Percentiles rank a stretch among this genome's conserved stretches.
Evolutionary conservation across 371 early-diverging fungal species (phyloP).

Genomic region (Apophysomyces sp.): DNA sequence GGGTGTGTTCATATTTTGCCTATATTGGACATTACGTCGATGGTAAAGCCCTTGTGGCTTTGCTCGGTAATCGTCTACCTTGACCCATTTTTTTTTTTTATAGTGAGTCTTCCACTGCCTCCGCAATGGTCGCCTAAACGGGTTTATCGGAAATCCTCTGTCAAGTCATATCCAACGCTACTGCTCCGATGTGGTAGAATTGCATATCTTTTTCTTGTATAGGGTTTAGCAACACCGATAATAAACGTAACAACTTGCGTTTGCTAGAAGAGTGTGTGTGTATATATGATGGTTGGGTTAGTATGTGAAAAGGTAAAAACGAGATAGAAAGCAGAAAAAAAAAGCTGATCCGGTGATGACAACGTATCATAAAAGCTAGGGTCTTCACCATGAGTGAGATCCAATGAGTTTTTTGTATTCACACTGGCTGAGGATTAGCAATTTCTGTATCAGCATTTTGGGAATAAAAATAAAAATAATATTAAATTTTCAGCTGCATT

Average conservation of each 20-base stretch:
- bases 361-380: conserved; percentile 1
- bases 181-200: neutral
- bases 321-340: too few species aligned
- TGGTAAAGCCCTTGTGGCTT: neutral
- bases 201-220: conserved; percentile 3
- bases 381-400: neutral
- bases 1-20: conserved; percentile 4
- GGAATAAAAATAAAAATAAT: neutral
- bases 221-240: neutral
- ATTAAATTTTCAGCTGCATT: neutral
- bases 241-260: neutral
- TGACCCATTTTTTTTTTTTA: conserved; percentile 34
- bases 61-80: conserved; percentile 46
- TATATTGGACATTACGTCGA: conserved; percentile 32
- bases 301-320: neutral
- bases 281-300: neutral
- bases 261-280: neutral
- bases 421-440: conserved; percentile 25
- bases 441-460: neutral
- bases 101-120: conserved; percentile 53
- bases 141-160: neutral
- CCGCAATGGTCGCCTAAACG: conserved; percentile 48
- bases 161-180: neutral
- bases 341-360: conserved; percentile 11
- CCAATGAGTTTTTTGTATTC: conserved; percentile 18